A percentile compares a stretch with the other conserved stretches of the same genome.
phyloP scores from a whole-genome alignment of 2,329 filamentous ascomycete species.

The Colletotrichum spinosum region DNA sequence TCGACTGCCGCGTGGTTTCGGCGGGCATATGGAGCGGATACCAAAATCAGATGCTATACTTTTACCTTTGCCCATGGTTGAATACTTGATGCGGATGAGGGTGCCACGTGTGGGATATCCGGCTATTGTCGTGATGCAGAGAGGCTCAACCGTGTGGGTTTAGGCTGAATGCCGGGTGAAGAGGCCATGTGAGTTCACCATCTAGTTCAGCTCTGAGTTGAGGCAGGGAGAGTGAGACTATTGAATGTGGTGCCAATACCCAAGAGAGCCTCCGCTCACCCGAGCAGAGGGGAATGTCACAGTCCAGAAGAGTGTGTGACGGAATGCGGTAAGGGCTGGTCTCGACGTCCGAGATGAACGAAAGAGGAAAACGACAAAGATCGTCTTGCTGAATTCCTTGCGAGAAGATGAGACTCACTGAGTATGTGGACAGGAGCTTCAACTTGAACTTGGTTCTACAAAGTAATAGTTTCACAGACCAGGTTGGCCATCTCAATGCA shows the following conservation, averaged over 20 bases:
- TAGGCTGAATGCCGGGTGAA: conserved; percentile 27
- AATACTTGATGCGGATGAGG: not conserved
- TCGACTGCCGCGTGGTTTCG: not conserved
- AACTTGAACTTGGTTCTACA: not conserved
- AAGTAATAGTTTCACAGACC: not conserved
- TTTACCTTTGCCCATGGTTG: not conserved
- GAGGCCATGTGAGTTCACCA: conserved; percentile 12
- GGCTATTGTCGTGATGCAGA: not conserved
- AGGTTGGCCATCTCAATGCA: not conserved
- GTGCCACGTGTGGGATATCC: too few relatives aligned
- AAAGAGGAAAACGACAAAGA: not conserved
- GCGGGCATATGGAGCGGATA: conserved; percentile 28
- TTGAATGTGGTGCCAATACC: not conserved
- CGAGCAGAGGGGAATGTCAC: conserved; percentile 22
- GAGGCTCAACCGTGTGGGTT: conserved; percentile 23
- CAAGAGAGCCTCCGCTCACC: conserved; percentile 15
- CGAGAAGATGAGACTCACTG: not conserved
- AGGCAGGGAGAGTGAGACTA: not conserved
- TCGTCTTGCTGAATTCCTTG: too few relatives aligned
- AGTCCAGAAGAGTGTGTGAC: not conserved
- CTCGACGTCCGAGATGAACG: not conserved
- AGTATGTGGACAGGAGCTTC: not conserved
- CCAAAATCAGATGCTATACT: conserved; percentile 8
- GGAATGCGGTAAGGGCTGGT: conserved; percentile 11
- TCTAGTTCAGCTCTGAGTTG: too few relatives aligned